Base-by-base conservation (phyloP, 805 yeast species). In the Yamadazyma nakazawae region DNA sequence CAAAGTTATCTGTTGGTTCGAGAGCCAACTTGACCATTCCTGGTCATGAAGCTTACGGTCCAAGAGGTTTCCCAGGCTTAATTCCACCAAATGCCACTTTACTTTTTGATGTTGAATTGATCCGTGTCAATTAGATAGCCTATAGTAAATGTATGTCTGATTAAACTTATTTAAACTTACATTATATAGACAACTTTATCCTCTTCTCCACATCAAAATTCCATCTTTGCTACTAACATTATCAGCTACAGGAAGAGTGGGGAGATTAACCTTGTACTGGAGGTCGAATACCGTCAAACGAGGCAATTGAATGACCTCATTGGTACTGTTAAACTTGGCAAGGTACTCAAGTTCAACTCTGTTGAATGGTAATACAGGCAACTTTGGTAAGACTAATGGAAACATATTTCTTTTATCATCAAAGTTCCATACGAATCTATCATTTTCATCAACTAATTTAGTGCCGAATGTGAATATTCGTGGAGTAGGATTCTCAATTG, bases 41-140 rank as follows among this genome's bases (percentile, higher is more conserved):
- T 60, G 96, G 96, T 55, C 81, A 82, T 60, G 85, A 88, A 74
- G 98, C 95, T 57, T 92, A 92, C 72, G 97, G 97, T 53, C 79
- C 80, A 55, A 84, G 96, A 72, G 98, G 98, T 42, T 89, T 86
- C 83, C 97, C 97, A 58, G 96, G 96, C 58, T 75, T 89, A 64
- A 92, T 92, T 64, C 98, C 98, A 55, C 97, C 97, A 58, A 89
- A 88, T 69, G 95, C 97, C 54, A 91, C 97, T 57, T 80, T 92
- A 72, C 74, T 88, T 60, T 87, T 87, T 58, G 94, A 87, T 57
- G 94, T 87, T 53, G 92, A 87, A 69, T 78, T 87, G 62, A 60
- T 80, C 48, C 75, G 74, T 49, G 77, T 81, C 53, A 79, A 79
- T 64, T 78, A 68, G 54, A 17, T 21, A 37, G 28, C 24, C 11